Percentiles rank a stretch among this genome's conserved stretches.
Evolutionary conservation across 2,329 filamentous ascomycete genomes (phyloP).

Genomic region (Kalaharituber pfeilii): DNA sequence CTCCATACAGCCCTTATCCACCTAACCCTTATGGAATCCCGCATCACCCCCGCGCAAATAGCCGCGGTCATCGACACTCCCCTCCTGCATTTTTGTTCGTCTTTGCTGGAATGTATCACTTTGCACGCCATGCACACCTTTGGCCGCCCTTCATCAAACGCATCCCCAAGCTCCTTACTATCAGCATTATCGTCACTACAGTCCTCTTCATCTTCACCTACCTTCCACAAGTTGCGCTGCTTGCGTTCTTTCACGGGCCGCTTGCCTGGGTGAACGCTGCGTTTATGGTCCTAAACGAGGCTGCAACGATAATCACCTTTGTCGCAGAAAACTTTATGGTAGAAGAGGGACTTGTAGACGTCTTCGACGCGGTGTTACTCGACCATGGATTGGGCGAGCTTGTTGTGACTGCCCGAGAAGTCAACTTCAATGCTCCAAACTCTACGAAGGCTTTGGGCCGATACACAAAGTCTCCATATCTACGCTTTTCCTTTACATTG

Average conservation of each 20-base stretch:
- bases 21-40: not conserved
- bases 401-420: slow-evolving; percentile 5
- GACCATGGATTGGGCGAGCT: not conserved
- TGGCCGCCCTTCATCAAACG: slow-evolving; percentile 65
- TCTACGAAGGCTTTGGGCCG: slow-evolving; percentile 14
- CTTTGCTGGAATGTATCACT: slow-evolving; percentile 61
- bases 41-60: not conserved
- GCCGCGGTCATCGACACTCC: slow-evolving; percentile 32
- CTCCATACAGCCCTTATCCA: not conserved
- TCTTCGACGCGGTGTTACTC: slow-evolving; percentile 26
- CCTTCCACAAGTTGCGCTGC: slow-evolving; percentile 71
- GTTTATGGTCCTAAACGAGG: slow-evolving; percentile 59
- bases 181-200: slow-evolving; percentile 68
- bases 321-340: slow-evolving; percentile 30
- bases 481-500: slow-evolving; percentile 17
- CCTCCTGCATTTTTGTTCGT: slow-evolving; percentile 40
- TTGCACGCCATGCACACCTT: slow-evolving; percentile 56
- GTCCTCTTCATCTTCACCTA: slow-evolving; percentile 79
- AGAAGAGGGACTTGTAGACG: slow-evolving; percentile 60
- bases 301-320: slow-evolving; percentile 42
- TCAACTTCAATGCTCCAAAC: slow-evolving; percentile 11
- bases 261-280: slow-evolving; percentile 82
- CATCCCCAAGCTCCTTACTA: slow-evolving; percentile 60
- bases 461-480: slow-evolving; percentile 19
- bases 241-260: slow-evolving; percentile 73